A percentile compares a stretch with the other conserved stretches of the same genome.
Evolutionary conservation across 768 basidiomycete species (phyloP).

Genomic region (button mushroom (Agaricus bisporus)): DNA sequence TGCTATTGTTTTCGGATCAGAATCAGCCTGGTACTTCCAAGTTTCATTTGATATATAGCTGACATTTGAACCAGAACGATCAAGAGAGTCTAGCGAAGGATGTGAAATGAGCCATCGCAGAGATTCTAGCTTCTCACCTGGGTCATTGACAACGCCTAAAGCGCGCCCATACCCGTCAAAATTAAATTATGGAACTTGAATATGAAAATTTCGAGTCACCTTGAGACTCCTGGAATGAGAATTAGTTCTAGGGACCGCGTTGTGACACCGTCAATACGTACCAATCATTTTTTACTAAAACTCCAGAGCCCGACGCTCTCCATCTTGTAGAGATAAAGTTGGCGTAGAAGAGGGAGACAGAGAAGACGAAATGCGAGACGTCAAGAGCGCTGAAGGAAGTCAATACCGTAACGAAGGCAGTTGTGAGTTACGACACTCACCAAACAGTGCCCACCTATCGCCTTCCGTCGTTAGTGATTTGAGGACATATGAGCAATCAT

Average conservation of each 20-base stretch:
- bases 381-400: not conserved
- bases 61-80: too few species aligned
- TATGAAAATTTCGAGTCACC: too few species aligned
- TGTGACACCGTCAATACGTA: not conserved
- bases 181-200: too few species aligned
- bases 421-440: not conserved
- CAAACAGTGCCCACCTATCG: constrained; percentile 2
- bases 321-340: not conserved
- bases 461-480: not conserved
- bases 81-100: too few species aligned
- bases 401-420: not conserved
- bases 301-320: not conserved
- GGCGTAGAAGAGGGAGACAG: not conserved
- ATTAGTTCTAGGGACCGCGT: too few species aligned
- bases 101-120: too few species aligned
- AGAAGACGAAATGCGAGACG: constrained; percentile 2
- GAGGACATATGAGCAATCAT: not conserved
- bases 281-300: not conserved
- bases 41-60: not conserved
- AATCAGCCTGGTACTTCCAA: not conserved
- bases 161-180: too few species aligned
- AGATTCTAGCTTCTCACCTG: too few species aligned
- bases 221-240: too few species aligned
- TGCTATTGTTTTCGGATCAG: not conserved
- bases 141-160: too few species aligned